Conservation (phyloP, 2,329 filamentous ascomycete species). For the Diaporthe caulivora region DNA sequence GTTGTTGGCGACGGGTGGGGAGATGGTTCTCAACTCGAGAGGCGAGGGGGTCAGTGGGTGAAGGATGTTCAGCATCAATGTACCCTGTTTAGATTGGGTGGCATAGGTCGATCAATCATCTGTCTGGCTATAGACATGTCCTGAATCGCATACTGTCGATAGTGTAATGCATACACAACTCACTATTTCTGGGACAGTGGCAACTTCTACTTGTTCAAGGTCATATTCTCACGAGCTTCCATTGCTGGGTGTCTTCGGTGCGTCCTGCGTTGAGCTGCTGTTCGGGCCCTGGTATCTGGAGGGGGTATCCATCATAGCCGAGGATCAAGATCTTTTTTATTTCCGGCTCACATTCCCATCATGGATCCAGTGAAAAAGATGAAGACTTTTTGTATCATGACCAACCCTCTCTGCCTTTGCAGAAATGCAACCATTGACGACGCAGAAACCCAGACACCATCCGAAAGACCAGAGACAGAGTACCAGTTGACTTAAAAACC, state of each 20-base stretch:
- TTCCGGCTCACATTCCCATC: conserved; percentile 28
- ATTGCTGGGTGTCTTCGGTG: conserved; percentile 6
- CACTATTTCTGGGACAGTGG: background rate
- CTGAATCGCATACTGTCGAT: background rate
- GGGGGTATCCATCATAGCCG: conserved; percentile 30
- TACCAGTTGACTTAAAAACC: conserved; percentile 37
- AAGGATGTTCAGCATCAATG: background rate
- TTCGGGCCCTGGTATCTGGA: conserved; percentile 16
- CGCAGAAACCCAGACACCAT: conserved; percentile 42
- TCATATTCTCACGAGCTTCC: conserved; percentile 23
- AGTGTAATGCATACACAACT: background rate
- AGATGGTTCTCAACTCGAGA: conserved; percentile 52
- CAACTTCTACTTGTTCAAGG: background rate
- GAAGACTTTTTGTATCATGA: conserved; percentile 38
- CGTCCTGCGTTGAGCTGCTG: conserved; percentile 30
- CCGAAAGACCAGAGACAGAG: conserved; percentile 42
- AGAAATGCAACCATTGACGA: conserved; percentile 40
- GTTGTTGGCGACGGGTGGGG: conserved; percentile 63
- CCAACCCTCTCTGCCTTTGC: conserved; percentile 39
- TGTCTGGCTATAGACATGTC: background rate
- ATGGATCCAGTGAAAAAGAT: conserved; percentile 8
- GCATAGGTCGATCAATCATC: no score
- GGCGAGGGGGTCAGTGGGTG: conserved; percentile 25
- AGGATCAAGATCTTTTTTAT: conserved; percentile 28
- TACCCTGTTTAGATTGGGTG: background rate